Base-by-base conservation (phyloP, 169 alveolate genomes). In the Plasmodium knowlesi region DNA sequence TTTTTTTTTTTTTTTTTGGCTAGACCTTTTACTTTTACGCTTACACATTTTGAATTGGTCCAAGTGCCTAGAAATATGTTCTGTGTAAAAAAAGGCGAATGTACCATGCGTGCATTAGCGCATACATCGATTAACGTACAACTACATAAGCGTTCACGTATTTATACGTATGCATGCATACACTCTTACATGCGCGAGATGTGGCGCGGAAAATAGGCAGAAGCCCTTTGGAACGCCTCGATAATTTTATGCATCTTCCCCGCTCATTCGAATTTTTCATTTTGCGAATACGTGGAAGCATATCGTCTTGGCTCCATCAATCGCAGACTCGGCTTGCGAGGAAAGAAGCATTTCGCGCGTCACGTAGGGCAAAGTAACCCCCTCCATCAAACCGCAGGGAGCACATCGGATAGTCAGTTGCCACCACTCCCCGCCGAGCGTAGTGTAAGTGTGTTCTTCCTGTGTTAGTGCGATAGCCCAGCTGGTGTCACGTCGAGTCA, bases 231-330 rank as follows among this genome's bases (percentile, higher is more conserved):
- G 16, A 67, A 22, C 76, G 37, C 76, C 30, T 25, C 30, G 19
- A 22, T 34, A 67, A 0, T 67, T 67, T 67, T 67, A 67, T 28
- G 30, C 37, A 67, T 25, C 28, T 67, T 25, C 39, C 76, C 76
- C 37, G n/a, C 14, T 9, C 37, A 39, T 4, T 25, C 41, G 37
- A 16, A 9, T 67, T 67, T 9, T 67, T 67, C n/a, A 25, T 67
- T 67, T 67, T 67, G 34, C 76, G 76, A 67, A 67, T 0, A 67
- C 9, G 41, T 67, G 76, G 41, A 12, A 67, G 30, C 76, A 67
- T 28, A 67, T 67, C 76, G 76, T 28, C 76, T 67, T 67, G 76
- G 76, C 30, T 37, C 76, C 30, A 67, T n/a, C 76, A 67, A n/a
- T 67, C 5, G 37, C 76, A 19, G 37, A 67, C 37, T 67, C 37